phyloP scores from a whole-genome alignment of 192 early-diverging fungal species.

The Gigaspora rosea region DNA sequence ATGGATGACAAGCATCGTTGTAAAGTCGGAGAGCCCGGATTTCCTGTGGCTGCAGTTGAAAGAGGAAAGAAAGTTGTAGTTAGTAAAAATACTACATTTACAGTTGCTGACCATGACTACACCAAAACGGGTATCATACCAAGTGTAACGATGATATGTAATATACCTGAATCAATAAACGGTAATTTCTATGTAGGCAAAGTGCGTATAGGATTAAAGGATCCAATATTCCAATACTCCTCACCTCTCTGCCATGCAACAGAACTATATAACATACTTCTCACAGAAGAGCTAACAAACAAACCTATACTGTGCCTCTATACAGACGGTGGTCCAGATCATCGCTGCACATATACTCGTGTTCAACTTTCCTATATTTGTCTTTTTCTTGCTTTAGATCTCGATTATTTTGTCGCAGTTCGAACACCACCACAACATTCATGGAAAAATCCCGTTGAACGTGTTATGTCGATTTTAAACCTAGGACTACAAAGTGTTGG shows the following conservation, averaged over 20 bases:
- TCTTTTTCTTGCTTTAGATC: neutral
- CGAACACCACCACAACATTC: neutral
- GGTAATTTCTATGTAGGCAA: too few relatives aligned
- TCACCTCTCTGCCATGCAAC: neutral
- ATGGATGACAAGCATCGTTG: neutral
- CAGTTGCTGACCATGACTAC: neutral
- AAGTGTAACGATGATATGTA: neutral
- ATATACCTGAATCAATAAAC: neutral
- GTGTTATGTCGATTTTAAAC: neutral
- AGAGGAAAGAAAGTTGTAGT: neutral
- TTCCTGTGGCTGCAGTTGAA: neutral
- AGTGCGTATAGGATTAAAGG: too few relatives aligned
- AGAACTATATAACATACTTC: neutral
- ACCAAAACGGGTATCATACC: neutral
- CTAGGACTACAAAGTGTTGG: neutral
- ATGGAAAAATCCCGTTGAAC: neutral
- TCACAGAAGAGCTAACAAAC: neutral
- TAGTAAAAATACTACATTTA: neutral
- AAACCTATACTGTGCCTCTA: neutral
- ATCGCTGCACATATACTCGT: neutral
- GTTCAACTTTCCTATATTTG: neutral
- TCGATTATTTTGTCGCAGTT: neutral
- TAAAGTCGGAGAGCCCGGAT: neutral
- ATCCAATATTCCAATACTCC: neutral
- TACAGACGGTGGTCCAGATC: neutral